A percentile compares a stretch with the other conserved stretches of the same genome.
Evolutionary conservation across 23 red algal genomes (phyloP).

Genomic region (Gracilaria caudata): DNA sequence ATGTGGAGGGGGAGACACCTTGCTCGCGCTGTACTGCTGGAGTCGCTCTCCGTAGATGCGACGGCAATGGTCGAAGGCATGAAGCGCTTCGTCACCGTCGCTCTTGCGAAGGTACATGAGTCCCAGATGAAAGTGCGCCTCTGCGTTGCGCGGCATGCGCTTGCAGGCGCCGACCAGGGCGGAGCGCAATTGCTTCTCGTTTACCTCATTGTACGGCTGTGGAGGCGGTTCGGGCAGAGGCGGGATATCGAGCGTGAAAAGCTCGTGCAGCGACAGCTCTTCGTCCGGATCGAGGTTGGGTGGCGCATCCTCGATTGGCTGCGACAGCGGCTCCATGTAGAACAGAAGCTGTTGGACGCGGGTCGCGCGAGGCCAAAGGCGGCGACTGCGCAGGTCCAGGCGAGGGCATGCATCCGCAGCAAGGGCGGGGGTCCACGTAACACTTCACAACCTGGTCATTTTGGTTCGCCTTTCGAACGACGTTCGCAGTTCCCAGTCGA

Average conservation of each 20-base stretch:
- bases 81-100: slow-evolving; percentile 54
- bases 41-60: slow-evolving; percentile 44
- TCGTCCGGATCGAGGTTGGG: not conserved
- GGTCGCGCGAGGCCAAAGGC: not conserved
- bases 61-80: slow-evolving; percentile 53
- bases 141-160: slow-evolving; percentile 76
- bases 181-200: slow-evolving; percentile 75
- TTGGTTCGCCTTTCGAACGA: not conserved
- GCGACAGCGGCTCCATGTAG: slow-evolving; percentile 29
- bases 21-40: slow-evolving; percentile 18
- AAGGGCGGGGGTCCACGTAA: not conserved
- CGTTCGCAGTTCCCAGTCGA: no score
- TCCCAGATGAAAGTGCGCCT: slow-evolving; percentile 77
- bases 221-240: slow-evolving; percentile 36
- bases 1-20: slow-evolving; percentile 11
- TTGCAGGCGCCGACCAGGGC: slow-evolving; percentile 79
- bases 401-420: no score
- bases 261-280: slow-evolving; percentile 14
- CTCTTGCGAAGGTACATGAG: slow-evolving; percentile 70
- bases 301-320: slow-evolving; percentile 7
- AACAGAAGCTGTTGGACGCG: not conserved
- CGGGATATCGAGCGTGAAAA: slow-evolving; percentile 27
- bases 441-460: not conserved
- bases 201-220: slow-evolving; percentile 60
- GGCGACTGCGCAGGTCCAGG: not conserved